A percentile compares a stretch with the other conserved stretches of the same genome.
phyloP scores from a whole-genome alignment of 1,139 yeast genomes.

The Candida albicans region DNA sequence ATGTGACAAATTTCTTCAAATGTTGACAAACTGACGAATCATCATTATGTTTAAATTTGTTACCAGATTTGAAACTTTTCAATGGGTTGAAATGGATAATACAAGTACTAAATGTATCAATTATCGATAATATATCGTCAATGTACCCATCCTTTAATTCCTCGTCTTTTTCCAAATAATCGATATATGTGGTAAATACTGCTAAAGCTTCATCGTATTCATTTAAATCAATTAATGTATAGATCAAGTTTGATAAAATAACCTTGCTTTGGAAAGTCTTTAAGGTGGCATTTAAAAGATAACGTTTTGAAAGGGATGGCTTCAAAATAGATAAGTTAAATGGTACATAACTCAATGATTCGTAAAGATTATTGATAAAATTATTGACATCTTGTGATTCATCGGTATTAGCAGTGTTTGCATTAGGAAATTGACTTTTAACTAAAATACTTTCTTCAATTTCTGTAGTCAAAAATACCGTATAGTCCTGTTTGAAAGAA shows the following conservation, averaged over 20 bases:
- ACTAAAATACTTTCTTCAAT: constrained; percentile 22
- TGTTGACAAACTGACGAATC: constrained; percentile 22
- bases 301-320: constrained; percentile 32
- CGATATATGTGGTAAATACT: constrained; percentile 39
- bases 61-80: constrained; percentile 22
- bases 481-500: constrained; percentile 33
- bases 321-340: constrained; percentile 23
- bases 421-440: constrained; percentile 35
- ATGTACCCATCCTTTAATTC: constrained; percentile 34
- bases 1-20: constrained; percentile 20
- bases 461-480: constrained; percentile 26
- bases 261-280: constrained; percentile 42
- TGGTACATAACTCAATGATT: constrained; percentile 28
- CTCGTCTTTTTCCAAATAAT: constrained; percentile 36
- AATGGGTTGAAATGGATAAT: constrained; percentile 40
- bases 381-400: constrained; percentile 20
- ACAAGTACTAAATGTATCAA: constrained; percentile 39
- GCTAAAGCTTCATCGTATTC: constrained; percentile 49
- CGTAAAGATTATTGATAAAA: constrained; percentile 37
- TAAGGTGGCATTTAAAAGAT: constrained; percentile 30
- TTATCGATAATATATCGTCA: constrained; percentile 36
- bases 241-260: constrained; percentile 34
- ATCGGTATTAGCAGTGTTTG: constrained; percentile 20
- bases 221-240: constrained; percentile 33
- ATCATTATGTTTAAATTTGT: constrained; percentile 29